Percentiles rank a stretch among this genome's conserved stretches.
These are phyloP conservation scores for Cnidoscolus chayamansa DNA, from an alignment of 441 rosid species.

Conservation along the genomic window DNA sequence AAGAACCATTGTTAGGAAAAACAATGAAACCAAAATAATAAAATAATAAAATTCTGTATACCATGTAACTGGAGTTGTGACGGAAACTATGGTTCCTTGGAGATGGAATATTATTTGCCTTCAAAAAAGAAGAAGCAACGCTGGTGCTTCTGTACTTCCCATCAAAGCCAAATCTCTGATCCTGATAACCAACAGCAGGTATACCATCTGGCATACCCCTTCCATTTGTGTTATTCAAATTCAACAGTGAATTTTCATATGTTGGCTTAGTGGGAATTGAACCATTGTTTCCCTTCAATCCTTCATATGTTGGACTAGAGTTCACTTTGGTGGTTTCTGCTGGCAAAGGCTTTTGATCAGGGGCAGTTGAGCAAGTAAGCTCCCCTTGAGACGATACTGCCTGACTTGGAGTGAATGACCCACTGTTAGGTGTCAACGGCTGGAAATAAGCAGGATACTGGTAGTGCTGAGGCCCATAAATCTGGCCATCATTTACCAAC, in stretches of 20 bases:
- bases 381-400: conserved; percentile 41
- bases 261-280: conserved; percentile 49
- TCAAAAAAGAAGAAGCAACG: conserved; percentile 37
- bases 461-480: conserved; percentile 74
- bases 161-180: conserved; percentile 47
- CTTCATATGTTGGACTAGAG: conserved; percentile 33
- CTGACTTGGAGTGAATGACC: conserved; percentile 47
- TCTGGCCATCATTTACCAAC: conserved; percentile 61
- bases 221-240: conserved; percentile 40
- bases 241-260: conserved; percentile 39
- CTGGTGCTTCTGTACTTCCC: conserved; percentile 46
- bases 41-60: conserved; percentile 20
- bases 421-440: conserved; percentile 49
- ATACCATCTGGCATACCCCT: conserved; percentile 44
- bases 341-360: conserved; percentile 52
- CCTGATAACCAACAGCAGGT: conserved; percentile 57
- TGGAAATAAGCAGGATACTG: conserved; percentile 70
- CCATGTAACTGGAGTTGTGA: conserved; percentile 56
- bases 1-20: no score
- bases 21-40: neutral
- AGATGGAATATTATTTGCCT: conserved; percentile 44
- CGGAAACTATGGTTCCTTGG: conserved; percentile 59
- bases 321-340: conserved; percentile 45
- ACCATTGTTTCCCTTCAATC: conserved; percentile 51
- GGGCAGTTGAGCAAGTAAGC: conserved; percentile 26